phyloP scores from a whole-genome alignment of 2,329 filamentous ascomycete genomes.

The Aureobasidium melanogenum region DNA sequence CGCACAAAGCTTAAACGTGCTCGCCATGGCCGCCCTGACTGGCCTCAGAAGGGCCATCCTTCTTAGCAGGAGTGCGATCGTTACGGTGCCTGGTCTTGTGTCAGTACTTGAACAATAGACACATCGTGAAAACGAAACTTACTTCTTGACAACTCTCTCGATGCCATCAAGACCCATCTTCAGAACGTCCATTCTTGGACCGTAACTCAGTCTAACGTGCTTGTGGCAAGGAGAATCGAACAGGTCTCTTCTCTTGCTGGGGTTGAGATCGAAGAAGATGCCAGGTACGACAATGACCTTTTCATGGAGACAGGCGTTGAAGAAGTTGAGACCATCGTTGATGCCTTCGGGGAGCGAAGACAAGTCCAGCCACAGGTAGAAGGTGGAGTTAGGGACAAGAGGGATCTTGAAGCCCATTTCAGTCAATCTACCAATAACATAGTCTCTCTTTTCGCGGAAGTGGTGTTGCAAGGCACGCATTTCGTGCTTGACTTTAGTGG shows the following conservation, averaged over 20 bases:
- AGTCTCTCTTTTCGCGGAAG: constrained; percentile 91
- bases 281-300: constrained; percentile 95
- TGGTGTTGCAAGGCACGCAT: constrained; percentile 85
- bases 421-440: constrained; percentile 67
- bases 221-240: constrained; percentile 93
- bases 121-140: constrained; percentile 12
- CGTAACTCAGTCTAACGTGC: constrained; percentile 78
- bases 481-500: constrained; percentile 66
- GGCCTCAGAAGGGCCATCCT: not conserved
- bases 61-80: not conserved
- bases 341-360: constrained; percentile 66
- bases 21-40: not conserved
- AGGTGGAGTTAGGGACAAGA: constrained; percentile 81
- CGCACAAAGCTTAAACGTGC: not conserved
- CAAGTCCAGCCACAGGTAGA: constrained; percentile 76
- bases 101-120: not conserved
- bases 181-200: constrained; percentile 69
- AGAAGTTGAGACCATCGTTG: constrained; percentile 91
- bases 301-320: constrained; percentile 84
- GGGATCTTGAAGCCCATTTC: constrained; percentile 78
- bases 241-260: constrained; percentile 75
- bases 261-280: constrained; percentile 97
- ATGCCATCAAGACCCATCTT: constrained; percentile 76
- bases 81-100: not conserved
- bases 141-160: constrained; percentile 70